Conservation (phyloP, 345 rosid species). For the Eutrema heterophyllum region DNA sequence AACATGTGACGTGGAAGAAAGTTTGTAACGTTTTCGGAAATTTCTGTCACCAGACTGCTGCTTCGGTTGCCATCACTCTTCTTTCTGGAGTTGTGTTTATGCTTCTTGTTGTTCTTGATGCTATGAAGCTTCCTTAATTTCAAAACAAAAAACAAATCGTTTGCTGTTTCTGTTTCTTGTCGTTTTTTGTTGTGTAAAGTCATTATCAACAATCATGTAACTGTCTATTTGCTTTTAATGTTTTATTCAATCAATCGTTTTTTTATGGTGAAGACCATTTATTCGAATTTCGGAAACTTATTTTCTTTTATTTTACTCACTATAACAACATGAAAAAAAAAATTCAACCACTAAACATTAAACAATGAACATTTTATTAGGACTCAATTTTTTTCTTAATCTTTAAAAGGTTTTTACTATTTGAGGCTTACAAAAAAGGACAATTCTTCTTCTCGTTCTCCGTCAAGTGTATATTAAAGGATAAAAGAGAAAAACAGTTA, state of each 20-base stretch:
- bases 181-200: neutral
- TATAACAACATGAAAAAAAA: neutral
- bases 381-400: neutral
- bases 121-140: constrained; percentile 20
- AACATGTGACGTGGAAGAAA: constrained; percentile 55
- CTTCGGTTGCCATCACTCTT: constrained; percentile 34
- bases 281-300: neutral
- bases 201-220: neutral
- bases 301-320: neutral
- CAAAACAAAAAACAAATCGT: neutral
- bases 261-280: neutral
- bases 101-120: constrained; percentile 37
- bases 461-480: neutral
- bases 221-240: constrained; percentile 1
- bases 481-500: neutral
- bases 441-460: neutral
- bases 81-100: constrained; percentile 43
- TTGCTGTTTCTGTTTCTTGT: neutral
- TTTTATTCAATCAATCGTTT: neutral
- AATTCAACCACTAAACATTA: neutral
- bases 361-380: neutral
- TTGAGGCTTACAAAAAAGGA: neutral
- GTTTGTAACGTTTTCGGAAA: constrained; percentile 52
- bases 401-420: neutral
- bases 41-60: constrained; percentile 49